These are phyloP conservation scores for Plasmopara halstedii DNA, from an alignment of 352 stramenopile genomes.

Conservation along the genomic window DNA sequence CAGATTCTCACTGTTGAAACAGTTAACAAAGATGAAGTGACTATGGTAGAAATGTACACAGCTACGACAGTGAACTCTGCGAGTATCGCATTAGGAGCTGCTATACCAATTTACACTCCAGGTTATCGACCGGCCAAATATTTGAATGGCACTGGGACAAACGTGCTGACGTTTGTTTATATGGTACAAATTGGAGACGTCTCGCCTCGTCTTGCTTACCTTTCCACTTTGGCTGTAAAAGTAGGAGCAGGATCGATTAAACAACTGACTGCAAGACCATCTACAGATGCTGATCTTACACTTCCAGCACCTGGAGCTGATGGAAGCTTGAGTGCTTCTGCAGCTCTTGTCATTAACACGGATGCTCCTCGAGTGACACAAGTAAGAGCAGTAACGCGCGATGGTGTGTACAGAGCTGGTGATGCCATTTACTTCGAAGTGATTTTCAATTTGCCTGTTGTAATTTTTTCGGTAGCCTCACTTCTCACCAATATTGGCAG, in stretches of 20 bases:
- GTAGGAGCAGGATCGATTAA: conserved; percentile 53
- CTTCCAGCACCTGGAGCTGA: conserved; percentile 30
- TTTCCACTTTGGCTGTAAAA: conserved; percentile 34
- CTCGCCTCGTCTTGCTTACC: conserved; percentile 40
- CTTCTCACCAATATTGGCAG: conserved; percentile 29
- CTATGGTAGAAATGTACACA: conserved; percentile 46
- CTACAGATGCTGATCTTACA: conserved; percentile 41
- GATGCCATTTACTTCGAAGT: conserved; percentile 42
- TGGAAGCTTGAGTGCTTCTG: conserved; percentile 29
- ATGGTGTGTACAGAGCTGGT: conserved; percentile 48
- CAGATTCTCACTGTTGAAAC: conserved; percentile 45
- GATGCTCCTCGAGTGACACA: conserved; percentile 32
- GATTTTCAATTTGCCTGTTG: conserved; percentile 46
- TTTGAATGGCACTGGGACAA: conserved; percentile 37
- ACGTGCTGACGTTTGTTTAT: conserved; percentile 44
- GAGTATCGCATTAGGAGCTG: conserved; percentile 11
- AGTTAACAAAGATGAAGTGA: conserved; percentile 35
- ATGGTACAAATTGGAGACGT: conserved; percentile 46
- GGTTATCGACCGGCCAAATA: conserved; percentile 47
- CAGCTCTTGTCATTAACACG: conserved; percentile 44
- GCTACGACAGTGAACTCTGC: conserved; percentile 31
- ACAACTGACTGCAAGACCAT: conserved; percentile 37
- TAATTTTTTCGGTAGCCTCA: conserved; percentile 25
- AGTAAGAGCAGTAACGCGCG: conserved; percentile 38
- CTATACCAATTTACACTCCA: conserved; percentile 35